Evolutionary conservation across 805 yeast species (phyloP).

Genomic region (Dipodascus geniculatus): DNA sequence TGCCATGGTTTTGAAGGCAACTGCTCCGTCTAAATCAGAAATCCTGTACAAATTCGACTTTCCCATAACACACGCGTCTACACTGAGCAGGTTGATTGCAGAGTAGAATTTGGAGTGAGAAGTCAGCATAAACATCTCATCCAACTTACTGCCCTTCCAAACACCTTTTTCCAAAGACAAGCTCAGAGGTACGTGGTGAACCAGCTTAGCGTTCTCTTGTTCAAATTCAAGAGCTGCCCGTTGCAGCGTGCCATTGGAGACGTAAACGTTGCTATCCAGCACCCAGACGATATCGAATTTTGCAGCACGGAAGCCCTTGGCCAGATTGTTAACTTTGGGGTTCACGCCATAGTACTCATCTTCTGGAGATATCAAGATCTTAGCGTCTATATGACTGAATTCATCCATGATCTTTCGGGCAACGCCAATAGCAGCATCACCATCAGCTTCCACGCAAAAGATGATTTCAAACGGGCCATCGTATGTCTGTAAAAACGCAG

Average conservation of each 20-base stretch:
- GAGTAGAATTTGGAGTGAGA: slow-evolving; percentile 80
- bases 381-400: slow-evolving; percentile 47
- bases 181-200: slow-evolving; percentile 64
- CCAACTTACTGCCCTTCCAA: slow-evolving; percentile 51
- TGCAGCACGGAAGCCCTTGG: slow-evolving; percentile 66
- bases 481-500: slow-evolving; percentile 58
- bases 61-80: slow-evolving; percentile 89
- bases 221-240: slow-evolving; percentile 45
- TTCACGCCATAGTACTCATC: slow-evolving; percentile 56
- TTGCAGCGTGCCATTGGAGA: slow-evolving; percentile 46
- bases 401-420: slow-evolving; percentile 38
- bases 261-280: slow-evolving; percentile 78
- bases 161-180: slow-evolving; percentile 20
- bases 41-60: slow-evolving; percentile 69
- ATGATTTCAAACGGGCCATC: slow-evolving; percentile 55
- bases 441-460: slow-evolving; percentile 56
- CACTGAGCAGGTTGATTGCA: slow-evolving; percentile 55
- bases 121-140: slow-evolving; percentile 75
- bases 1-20: slow-evolving; percentile 10
- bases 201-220: slow-evolving; percentile 41
- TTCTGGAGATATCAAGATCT: slow-evolving; percentile 37
- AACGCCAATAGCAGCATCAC: slow-evolving; percentile 55
- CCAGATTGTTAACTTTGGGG: slow-evolving; percentile 77
- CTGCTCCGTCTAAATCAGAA: slow-evolving; percentile 40
- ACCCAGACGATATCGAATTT: slow-evolving; percentile 71